These are phyloP conservation scores for Stemphylium beticola DNA, from an alignment of 2,329 filamentous ascomycete genomes.

Conservation along the genomic window DNA sequence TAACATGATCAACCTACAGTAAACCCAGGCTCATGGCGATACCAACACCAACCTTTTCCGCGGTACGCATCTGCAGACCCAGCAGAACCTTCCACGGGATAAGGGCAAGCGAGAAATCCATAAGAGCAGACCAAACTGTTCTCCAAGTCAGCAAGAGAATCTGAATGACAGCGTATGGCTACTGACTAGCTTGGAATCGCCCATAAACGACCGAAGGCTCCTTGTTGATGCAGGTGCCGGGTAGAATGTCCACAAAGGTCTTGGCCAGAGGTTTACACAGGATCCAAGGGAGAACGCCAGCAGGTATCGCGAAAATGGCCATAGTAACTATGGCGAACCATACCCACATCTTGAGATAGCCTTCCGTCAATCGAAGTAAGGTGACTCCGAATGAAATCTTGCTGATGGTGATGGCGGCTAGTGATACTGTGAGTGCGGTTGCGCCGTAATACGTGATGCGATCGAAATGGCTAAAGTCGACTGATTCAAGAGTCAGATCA, in stretches of 20 bases:
- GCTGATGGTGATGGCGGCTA: slow-evolving; percentile 10
- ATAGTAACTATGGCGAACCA: slow-evolving; percentile 13
- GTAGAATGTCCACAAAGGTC: slow-evolving; percentile 11
- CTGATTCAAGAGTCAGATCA: not conserved
- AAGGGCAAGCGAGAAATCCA: slow-evolving; percentile 17
- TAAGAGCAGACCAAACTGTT: slow-evolving; percentile 19
- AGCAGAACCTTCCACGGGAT: slow-evolving; percentile 17
- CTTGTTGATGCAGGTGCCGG: slow-evolving; percentile 9
- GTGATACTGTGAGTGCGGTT: slow-evolving; percentile 2
- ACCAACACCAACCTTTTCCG: slow-evolving; percentile 20
- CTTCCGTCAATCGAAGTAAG: slow-evolving; percentile 15
- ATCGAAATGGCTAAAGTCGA: slow-evolving; percentile 4
- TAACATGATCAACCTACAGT: slow-evolving; percentile 2
- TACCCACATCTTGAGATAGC: slow-evolving; percentile 11
- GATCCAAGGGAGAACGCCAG: slow-evolving; percentile 10
- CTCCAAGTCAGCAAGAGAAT: slow-evolving; percentile 3
- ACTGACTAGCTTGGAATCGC: slow-evolving; percentile 12
- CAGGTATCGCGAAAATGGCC: slow-evolving; percentile 10
- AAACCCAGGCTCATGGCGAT: slow-evolving; percentile 19
- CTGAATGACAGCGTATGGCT: not conserved
- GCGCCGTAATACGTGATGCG: slow-evolving; percentile 9
- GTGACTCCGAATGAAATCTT: slow-evolving; percentile 21
- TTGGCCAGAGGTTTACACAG: slow-evolving; percentile 14
- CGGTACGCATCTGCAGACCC: slow-evolving; percentile 14
- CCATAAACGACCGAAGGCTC: slow-evolving; percentile 8